Conservation (phyloP, 2,329 filamentous ascomycete genomes). For the Alternaria arborescens region DNA sequence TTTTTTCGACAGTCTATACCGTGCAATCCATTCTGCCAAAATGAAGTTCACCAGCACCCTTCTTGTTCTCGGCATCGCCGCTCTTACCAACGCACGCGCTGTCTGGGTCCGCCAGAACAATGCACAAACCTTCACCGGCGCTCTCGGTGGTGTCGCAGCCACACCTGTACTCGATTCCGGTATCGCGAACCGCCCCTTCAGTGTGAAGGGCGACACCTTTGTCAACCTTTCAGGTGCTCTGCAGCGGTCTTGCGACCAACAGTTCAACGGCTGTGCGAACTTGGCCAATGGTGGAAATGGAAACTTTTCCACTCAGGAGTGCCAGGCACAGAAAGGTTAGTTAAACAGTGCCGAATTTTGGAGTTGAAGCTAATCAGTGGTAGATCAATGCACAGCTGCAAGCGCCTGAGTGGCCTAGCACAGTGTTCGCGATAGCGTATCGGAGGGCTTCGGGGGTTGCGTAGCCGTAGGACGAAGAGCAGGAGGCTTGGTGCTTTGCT, state of each 20-base stretch:
- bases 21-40: constrained; percentile 12
- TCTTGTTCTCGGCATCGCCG: constrained; percentile 27
- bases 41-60: constrained; percentile 37
- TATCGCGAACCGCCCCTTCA: constrained; percentile 55
- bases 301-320: constrained; percentile 59
- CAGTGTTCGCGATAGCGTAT: not conserved
- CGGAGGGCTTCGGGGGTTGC: not conserved
- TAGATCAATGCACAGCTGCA: constrained; percentile 12
- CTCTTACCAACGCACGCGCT: constrained; percentile 29
- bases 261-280: constrained; percentile 68
- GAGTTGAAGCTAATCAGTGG: not conserved
- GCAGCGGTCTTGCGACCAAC: constrained; percentile 69
- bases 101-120: constrained; percentile 37
- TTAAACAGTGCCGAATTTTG: not conserved
- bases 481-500: constrained; percentile 7
- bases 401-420: not conserved
- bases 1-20: constrained; percentile 2
- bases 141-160: constrained; percentile 62
- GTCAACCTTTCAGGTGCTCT: constrained; percentile 64
- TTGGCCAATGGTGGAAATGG: constrained; percentile 62
- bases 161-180: constrained; percentile 62
- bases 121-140: constrained; percentile 53
- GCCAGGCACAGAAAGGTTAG: constrained; percentile 62
- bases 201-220: constrained; percentile 55
- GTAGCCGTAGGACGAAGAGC: not conserved